phyloP scores from a whole-genome alignment of 2,329 filamentous ascomycete species.

The Epichloe sp. region DNA sequence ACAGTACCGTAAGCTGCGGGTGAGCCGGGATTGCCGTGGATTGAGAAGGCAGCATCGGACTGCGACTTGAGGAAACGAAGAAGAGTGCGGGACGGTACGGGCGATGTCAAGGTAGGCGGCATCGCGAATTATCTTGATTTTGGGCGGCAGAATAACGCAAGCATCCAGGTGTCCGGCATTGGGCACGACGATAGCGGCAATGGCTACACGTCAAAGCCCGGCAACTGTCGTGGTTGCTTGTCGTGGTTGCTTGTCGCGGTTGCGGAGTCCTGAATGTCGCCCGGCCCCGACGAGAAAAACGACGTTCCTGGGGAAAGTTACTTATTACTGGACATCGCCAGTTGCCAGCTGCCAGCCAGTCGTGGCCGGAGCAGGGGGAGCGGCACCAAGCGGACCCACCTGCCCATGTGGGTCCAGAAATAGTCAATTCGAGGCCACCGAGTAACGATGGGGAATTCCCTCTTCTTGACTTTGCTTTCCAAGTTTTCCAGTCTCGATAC shows the following conservation, averaged over 20 bases:
- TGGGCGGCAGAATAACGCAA: conserved; percentile 5
- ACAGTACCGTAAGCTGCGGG: conserved; percentile 5
- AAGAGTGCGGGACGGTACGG: conserved; percentile 42
- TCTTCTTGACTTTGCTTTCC: no score
- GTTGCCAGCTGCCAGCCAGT: not conserved
- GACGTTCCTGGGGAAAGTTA: not conserved
- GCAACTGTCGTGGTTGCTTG: not conserved
- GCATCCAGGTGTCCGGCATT: conserved; percentile 5
- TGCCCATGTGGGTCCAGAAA: no score
- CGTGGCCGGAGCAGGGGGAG: not conserved
- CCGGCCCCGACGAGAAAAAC: not conserved
- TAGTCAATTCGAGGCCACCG: no score
- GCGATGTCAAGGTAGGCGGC: conserved; percentile 28
- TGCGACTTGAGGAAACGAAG: conserved; percentile 63
- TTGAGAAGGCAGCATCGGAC: conserved; percentile 44
- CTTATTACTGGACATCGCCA: not conserved
- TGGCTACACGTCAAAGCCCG: conserved; percentile 3
- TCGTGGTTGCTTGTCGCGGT: not conserved
- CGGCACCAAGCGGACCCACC: not conserved
- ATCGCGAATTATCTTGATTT: conserved; percentile 20
- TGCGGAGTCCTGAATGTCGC: not conserved
- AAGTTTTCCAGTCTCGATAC: no score
- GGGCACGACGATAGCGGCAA: conserved; percentile 4
- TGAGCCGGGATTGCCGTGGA: conserved; percentile 17
- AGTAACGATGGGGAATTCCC: no score